Conservation (phyloP, 192 early-diverging fungal species). For the Endogone sp. region DNA sequence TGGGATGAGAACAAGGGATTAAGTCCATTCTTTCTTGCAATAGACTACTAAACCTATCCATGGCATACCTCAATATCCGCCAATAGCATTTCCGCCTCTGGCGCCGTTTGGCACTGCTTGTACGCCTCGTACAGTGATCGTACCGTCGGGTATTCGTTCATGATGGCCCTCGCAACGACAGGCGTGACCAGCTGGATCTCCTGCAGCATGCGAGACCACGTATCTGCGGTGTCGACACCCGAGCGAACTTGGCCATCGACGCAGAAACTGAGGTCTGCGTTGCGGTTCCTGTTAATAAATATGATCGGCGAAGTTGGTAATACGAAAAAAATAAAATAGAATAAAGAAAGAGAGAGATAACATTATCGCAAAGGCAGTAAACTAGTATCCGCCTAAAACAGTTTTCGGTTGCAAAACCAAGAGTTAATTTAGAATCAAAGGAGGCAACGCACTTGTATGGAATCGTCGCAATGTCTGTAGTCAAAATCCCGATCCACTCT, state of each 20-base stretch:
- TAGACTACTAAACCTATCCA: not conserved
- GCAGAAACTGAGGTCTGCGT: constrained; percentile 10
- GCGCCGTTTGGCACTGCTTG: not conserved
- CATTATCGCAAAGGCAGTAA: no score
- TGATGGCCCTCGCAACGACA: constrained; percentile 28
- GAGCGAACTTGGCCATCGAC: constrained; percentile 19
- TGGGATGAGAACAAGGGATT: no score
- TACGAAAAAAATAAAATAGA: constrained; percentile 6
- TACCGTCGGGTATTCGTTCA: constrained; percentile 28
- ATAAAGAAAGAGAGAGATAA: not conserved
- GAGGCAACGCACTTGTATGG: constrained; percentile 34
- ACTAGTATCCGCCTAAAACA: no score
- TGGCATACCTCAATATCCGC: constrained; percentile 32
- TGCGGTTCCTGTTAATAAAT: constrained; percentile 20
- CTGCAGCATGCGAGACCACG: constrained; percentile 36
- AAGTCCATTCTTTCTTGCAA: no score
- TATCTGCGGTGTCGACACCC: constrained; percentile 29
- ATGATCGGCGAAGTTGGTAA: not conserved
- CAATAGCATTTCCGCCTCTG: constrained; percentile 24
- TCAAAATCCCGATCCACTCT: constrained; percentile 21
- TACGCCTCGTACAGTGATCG: constrained; percentile 35
- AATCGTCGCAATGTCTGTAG: constrained; percentile 27
- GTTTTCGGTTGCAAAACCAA: not conserved
- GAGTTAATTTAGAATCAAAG: not conserved
- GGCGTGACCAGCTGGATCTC: constrained; percentile 40